Evolutionary conservation across 768 basidiomycete genomes (phyloP), one percentile per base, ranked within the genome.

Genomic region (Serendipita sp.): DNA sequence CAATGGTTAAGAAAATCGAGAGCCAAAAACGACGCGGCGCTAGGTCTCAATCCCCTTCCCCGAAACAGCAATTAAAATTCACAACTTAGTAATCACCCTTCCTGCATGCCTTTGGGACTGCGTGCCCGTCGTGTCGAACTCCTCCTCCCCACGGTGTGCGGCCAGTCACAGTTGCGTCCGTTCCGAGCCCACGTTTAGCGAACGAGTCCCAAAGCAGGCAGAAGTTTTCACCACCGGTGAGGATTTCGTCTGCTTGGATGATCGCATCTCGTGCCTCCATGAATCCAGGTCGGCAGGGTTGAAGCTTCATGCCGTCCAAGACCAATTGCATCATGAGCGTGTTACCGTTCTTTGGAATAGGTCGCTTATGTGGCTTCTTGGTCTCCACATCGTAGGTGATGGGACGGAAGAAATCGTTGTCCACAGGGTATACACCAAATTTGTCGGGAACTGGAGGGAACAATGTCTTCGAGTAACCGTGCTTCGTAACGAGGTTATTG

Each of bases 81-180:
- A 40, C 5, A 40, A 2, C 5, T 40, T 40, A 40, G 2, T 40
- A 5, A 5, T 13, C 40, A 13, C 6, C 40, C 40, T 40, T 40
- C 40, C 40, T 40, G 40, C 40, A 40, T 40, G 40, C 40, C 40
- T 40, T 40, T 2, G 55, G 55, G 8, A 60, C 55, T 4, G 18
- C 27, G n/a, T 29, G 33, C 10, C 55, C 55, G 31, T 60, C 55
- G n/a, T 36, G 27, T 23, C 93, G 80, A 62, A 89, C 75, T 65
- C 92, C 93, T 80, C 91, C 91, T 70, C 93, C 93, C 93, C 93
- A 96, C 16, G 91, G 92, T 5, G 89, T 90, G 65, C 80, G 76
- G 62, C 89, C 87, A 34, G 81, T 75, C 44, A 97, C 81, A 15
- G 68, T 75, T 2, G 95, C 89, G 69, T 92, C 85, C 10, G 66